Conservation (phyloP, 441 rosid species). For the Hypseocharis bilobata region DNA sequence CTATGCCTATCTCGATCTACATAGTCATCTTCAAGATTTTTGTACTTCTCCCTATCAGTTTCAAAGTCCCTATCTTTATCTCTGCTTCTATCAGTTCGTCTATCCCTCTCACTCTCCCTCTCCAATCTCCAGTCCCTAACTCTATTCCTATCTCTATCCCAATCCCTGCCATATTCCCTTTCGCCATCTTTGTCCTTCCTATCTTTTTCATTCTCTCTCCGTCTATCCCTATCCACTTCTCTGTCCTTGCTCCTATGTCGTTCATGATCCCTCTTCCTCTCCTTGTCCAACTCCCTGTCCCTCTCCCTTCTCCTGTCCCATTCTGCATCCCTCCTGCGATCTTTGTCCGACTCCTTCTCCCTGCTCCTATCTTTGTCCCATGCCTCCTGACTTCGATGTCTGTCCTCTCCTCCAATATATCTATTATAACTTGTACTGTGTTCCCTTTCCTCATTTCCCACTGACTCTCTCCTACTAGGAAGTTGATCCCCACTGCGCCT, state of each 20-base stretch:
- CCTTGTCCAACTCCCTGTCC: conserved; percentile 34
- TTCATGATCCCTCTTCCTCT: conserved; percentile 33
- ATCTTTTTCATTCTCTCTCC: conserved; percentile 33
- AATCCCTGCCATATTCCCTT: conserved; percentile 10
- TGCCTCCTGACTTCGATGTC: conserved; percentile 30
- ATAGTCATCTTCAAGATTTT: conserved; percentile 24
- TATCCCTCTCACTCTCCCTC: conserved; percentile 35
- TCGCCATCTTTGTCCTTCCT: conserved; percentile 28
- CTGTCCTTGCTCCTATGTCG: conserved; percentile 35
- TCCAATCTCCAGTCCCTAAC: conserved; percentile 30
- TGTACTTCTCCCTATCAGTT: conserved; percentile 29
- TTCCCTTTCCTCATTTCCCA: conserved; percentile 36
- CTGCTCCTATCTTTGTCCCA: conserved; percentile 35
- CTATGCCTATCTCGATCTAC: conserved; percentile 26
- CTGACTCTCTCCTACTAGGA: conserved; percentile 34
- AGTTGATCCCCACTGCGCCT: conserved; percentile 24
- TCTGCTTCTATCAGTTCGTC: conserved; percentile 34
- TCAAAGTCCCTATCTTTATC: conserved; percentile 34
- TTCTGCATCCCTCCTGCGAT: conserved; percentile 27
- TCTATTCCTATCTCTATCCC: conserved; percentile 32
- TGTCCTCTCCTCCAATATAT: conserved; percentile 32
- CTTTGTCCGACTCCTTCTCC: conserved; percentile 36
- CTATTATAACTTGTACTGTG: conserved; percentile 27
- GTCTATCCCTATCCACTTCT: conserved; percentile 29
- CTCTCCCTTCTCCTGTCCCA: conserved; percentile 20